Percentiles rank a stretch among this genome's conserved stretches.
These are phyloP conservation scores for Fusarium piperis DNA, from an alignment of 2,329 filamentous ascomycete genomes.

Conservation along the genomic window DNA sequence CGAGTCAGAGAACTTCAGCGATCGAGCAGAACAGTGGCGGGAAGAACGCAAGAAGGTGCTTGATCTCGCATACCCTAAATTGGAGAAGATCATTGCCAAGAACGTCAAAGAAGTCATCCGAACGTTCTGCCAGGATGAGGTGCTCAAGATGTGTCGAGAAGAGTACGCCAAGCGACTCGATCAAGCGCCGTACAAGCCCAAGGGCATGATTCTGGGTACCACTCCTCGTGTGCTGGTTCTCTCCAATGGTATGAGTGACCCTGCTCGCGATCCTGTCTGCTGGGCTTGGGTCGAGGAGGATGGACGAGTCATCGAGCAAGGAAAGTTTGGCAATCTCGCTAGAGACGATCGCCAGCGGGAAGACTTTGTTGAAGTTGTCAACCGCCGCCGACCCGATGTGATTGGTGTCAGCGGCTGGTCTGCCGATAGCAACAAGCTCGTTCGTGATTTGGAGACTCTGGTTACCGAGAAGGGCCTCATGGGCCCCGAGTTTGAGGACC, in stretches of 20 bases:
- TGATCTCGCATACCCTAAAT: conserved; percentile 80
- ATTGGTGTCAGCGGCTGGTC: conserved; percentile 90
- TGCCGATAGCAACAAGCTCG: conserved; percentile 84
- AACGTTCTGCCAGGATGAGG: conserved; percentile 91
- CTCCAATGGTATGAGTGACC: conserved; percentile 83
- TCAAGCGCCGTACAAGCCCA: conserved; percentile 95
- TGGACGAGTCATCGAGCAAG: conserved; percentile 86
- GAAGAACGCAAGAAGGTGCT: conserved; percentile 85
- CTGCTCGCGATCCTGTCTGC: conserved; percentile 79
- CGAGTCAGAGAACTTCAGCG: conserved; percentile 93
- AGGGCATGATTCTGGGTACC: conserved; percentile 89
- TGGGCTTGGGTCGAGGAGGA: conserved; percentile 97
- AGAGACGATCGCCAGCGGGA: conserved; percentile 73
- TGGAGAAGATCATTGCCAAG: conserved; percentile 86
- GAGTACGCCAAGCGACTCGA: conserved; percentile 91
- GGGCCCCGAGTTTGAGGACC: conserved; percentile 83
- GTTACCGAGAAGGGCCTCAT: conserved; percentile 81
- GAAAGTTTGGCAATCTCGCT: conserved; percentile 83
- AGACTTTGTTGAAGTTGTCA: conserved; percentile 80
- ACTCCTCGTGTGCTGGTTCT: conserved; percentile 86
- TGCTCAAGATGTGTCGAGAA: conserved; percentile 88
- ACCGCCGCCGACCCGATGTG: conserved; percentile 85
- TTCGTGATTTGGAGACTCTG: conserved; percentile 82
- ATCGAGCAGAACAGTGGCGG: conserved; percentile 95
- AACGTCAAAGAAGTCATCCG: conserved; percentile 95